Conservation (phyloP, 305 asterid genomes). For the Solanum hybrid region DNA sequence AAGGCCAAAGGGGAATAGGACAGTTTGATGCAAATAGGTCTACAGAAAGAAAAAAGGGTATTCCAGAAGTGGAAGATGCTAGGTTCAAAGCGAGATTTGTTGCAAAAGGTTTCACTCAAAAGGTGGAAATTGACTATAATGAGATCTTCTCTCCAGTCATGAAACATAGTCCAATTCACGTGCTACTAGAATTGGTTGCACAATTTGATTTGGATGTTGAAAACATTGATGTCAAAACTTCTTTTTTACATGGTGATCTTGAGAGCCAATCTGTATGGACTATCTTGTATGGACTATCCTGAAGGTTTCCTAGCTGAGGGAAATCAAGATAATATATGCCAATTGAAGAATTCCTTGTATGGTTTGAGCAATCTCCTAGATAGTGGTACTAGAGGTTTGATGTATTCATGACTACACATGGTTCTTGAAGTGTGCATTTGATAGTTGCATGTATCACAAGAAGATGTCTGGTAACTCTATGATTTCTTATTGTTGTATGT, state of each 20-base stretch:
- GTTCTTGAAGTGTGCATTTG: background rate
- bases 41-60: background rate
- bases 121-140: background rate
- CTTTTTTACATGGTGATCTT: background rate
- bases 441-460: background rate
- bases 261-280: background rate
- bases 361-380: background rate
- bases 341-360: background rate
- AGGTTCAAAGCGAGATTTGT: background rate
- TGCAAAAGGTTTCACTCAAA: background rate
- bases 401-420: background rate
- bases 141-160: background rate
- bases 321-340: background rate
- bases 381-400: background rate
- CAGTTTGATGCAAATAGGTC: background rate
- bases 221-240: background rate
- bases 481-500: background rate
- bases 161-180: no score
- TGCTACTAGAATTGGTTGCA: background rate
- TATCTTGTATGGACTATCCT: background rate
- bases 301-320: background rate
- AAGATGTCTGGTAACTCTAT: background rate
- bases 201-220: background rate
- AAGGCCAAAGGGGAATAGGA: background rate
- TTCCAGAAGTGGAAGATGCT: background rate